A percentile compares a stretch with the other conserved stretches of the same genome.
These are phyloP conservation scores for Macadamia integrifolia DNA, from an alignment of 164 flowering plant genomes.

Conservation along the genomic window DNA sequence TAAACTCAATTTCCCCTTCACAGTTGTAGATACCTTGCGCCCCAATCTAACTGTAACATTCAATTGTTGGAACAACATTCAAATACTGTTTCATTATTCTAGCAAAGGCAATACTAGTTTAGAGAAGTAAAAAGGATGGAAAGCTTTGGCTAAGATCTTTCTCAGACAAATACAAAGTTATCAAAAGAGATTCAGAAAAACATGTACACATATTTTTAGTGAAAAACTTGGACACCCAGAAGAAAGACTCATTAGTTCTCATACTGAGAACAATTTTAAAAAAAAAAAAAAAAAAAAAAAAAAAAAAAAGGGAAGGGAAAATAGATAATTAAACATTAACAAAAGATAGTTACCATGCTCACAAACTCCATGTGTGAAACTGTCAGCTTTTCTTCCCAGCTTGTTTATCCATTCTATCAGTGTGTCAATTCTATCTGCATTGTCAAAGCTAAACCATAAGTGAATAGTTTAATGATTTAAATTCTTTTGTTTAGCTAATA, in stretches of 20 bases:
- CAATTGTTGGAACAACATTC: not conserved
- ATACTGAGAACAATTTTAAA: too few relatives aligned
- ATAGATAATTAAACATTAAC: too few relatives aligned
- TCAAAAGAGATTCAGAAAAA: too few relatives aligned
- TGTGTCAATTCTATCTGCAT: slow-evolving; percentile 23
- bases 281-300: too few relatives aligned
- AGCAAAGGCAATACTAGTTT: too few relatives aligned
- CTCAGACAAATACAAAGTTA: too few relatives aligned
- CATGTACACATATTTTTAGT: too few relatives aligned
- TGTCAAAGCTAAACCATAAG: not conserved
- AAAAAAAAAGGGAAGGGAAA: too few relatives aligned
- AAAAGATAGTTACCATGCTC: slow-evolving; percentile 35
- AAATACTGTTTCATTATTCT: slow-evolving; percentile 13
- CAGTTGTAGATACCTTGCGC: slow-evolving; percentile 27
- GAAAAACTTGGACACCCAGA: too few relatives aligned
- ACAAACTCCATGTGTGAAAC: slow-evolving; percentile 23
- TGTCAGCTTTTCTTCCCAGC: slow-evolving; percentile 21
- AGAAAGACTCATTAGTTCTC: too few relatives aligned
- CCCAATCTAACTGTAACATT: slow-evolving; percentile 13
- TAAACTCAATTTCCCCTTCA: slow-evolving; percentile 39
- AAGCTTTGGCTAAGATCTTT: not conserved
- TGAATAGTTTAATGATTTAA: not conserved
- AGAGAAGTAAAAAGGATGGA: not conserved
- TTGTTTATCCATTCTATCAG: slow-evolving; percentile 23
- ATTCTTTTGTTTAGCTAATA: too few relatives aligned